phyloP scores from a whole-genome alignment of 2,329 filamentous ascomycete genomes.

The Ophiosphaerella herpotricha region DNA sequence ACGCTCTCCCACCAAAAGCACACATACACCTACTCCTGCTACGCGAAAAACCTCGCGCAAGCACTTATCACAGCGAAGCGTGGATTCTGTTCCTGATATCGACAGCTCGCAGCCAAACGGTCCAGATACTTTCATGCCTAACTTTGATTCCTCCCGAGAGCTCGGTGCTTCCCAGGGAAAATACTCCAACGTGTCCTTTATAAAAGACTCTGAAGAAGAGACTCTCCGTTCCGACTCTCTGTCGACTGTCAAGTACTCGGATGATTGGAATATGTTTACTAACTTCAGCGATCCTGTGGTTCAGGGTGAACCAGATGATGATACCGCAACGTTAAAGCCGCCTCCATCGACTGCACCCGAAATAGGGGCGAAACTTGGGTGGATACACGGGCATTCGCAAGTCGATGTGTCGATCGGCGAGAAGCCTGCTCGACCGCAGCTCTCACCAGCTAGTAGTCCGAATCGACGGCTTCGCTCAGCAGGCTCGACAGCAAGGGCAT shows the following conservation, averaged over 20 bases:
- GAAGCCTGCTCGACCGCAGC: slow-evolving; percentile 6
- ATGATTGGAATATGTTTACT: slow-evolving; percentile 17
- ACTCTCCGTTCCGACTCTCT: slow-evolving; percentile 36
- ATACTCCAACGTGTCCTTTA: slow-evolving; percentile 26
- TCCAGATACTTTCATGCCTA: slow-evolving; percentile 18
- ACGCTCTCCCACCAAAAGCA: slow-evolving; percentile 22
- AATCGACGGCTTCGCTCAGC: slow-evolving; percentile 7
- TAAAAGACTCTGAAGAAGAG: slow-evolving; percentile 41
- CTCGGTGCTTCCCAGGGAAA: slow-evolving; percentile 24
- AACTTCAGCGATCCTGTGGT: slow-evolving; percentile 17
- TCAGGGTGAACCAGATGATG: neutral
- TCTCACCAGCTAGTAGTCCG: slow-evolving; percentile 11
- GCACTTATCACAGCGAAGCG: slow-evolving; percentile 12
- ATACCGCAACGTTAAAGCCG: slow-evolving; percentile 3
- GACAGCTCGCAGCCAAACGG: slow-evolving; percentile 10
- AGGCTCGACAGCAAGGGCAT: slow-evolving; percentile 1
- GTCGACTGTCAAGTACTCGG: slow-evolving; percentile 30
- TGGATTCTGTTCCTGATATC: slow-evolving; percentile 10
- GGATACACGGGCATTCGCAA: slow-evolving; percentile 4
- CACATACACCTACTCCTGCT: neutral
- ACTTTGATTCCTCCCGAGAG: slow-evolving; percentile 31
- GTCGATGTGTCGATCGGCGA: slow-evolving; percentile 1
- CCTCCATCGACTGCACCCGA: slow-evolving; percentile 11
- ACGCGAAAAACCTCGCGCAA: slow-evolving; percentile 17
- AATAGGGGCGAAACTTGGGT: slow-evolving; percentile 1